phyloP scores from a whole-genome alignment of 306 rosid species.

The Castanea mollissima region DNA sequence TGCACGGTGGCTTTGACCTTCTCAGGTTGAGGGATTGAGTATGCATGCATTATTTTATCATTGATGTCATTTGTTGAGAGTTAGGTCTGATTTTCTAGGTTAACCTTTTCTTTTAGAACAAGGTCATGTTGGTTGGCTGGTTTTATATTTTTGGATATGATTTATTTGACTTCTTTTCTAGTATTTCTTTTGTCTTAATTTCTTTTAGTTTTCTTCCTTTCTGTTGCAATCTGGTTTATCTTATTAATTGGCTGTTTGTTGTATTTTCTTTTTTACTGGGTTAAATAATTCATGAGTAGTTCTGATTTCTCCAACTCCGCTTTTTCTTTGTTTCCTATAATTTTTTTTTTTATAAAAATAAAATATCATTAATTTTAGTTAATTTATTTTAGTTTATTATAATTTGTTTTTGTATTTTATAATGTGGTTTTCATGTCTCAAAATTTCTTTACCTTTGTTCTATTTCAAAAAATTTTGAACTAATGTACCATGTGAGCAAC shows the following conservation, averaged over 20 bases:
- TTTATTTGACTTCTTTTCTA: neutral
- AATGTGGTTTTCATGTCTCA: neutral
- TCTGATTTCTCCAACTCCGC: neutral
- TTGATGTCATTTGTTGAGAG: constrained; percentile 19
- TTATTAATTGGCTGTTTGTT: too few relatives aligned
- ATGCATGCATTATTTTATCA: neutral
- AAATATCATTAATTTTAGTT: neutral
- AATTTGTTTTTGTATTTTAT: neutral
- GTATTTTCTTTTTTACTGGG: too few relatives aligned
- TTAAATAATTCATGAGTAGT: neutral
- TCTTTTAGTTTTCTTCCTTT: neutral
- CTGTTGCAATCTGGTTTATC: too few relatives aligned
- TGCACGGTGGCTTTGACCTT: constrained; percentile 12
- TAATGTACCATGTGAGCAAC: neutral
- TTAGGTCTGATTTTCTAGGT: constrained; percentile 10
- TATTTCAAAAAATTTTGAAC: neutral
- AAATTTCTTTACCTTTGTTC: neutral
- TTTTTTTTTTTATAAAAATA: neutral
- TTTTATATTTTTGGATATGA: neutral
- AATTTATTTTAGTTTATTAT: neutral
- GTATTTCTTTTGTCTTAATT: neutral
- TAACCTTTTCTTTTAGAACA: constrained; percentile 21
- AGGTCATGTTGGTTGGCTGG: constrained; percentile 12
- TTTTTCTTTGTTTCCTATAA: neutral
- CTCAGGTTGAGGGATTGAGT: neutral